phyloP scores from a whole-genome alignment of 805 yeast species.

The Monosporozyma siamensis region DNA sequence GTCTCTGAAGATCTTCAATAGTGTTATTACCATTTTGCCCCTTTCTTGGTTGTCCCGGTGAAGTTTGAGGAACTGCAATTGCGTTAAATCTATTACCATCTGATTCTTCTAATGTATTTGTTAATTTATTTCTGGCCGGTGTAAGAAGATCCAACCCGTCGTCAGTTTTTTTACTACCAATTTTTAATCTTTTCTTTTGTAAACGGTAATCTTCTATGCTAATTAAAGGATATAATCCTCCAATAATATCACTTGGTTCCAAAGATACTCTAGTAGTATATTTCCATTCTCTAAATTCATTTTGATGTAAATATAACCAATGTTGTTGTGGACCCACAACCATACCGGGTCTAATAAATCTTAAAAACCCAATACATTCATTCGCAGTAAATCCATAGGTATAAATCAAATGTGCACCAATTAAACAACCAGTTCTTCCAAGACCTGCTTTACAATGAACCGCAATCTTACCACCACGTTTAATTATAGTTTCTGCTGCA shows the following conservation, averaged over 20 bases:
- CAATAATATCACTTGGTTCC: constrained; percentile 54
- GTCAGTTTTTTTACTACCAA: constrained; percentile 28
- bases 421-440: constrained; percentile 95
- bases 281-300: constrained; percentile 94
- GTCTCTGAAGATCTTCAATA: constrained; percentile 28
- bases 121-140: constrained; percentile 24
- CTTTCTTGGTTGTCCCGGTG: constrained; percentile 97
- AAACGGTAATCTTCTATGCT: constrained; percentile 52
- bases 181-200: constrained; percentile 34
- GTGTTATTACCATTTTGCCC: constrained; percentile 27
- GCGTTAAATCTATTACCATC: constrained; percentile 23
- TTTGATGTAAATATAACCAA: constrained; percentile 93
- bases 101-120: constrained; percentile 22
- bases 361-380: constrained; percentile 93
- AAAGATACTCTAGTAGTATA: constrained; percentile 77
- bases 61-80: constrained; percentile 65
- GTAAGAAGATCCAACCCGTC: constrained; percentile 18
- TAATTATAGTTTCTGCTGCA: constrained; percentile 83
- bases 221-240: constrained; percentile 56
- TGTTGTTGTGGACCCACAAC: constrained; percentile 99
- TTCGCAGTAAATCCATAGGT: constrained; percentile 95
- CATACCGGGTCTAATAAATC: constrained; percentile 97
- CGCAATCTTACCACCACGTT: constrained; percentile 85
- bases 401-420: constrained; percentile 93
- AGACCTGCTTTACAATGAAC: constrained; percentile 99